phyloP scores from a whole-genome alignment of 106 monocot species.

The Dendrobium chrysotoxum region DNA sequence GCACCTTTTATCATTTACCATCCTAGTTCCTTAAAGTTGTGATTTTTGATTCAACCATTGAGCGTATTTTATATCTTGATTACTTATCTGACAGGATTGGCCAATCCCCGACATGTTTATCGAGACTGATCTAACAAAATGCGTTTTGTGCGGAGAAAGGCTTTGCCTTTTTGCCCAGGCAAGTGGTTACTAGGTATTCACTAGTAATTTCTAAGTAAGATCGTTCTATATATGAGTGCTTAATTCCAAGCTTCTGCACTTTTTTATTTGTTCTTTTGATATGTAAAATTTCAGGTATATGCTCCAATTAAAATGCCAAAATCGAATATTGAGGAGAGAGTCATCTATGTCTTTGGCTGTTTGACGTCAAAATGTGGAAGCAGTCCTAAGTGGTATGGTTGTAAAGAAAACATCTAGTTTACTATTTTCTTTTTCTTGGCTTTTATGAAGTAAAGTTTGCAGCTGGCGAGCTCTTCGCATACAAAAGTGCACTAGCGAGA shows the following conservation, averaged over 20 bases:
- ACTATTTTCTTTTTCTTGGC: background rate
- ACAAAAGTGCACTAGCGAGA: conserved; percentile 34
- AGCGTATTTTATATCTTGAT: background rate
- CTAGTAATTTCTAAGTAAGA: background rate
- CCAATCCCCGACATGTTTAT: conserved; percentile 30
- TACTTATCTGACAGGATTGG: conserved; percentile 42
- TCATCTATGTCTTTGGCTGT: conserved; percentile 66
- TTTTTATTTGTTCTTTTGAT: background rate
- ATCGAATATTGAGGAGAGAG: conserved; percentile 52
- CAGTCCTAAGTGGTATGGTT: conserved; percentile 39
- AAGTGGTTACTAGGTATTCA: conserved; percentile 4
- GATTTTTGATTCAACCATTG: background rate
- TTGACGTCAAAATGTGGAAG: conserved; percentile 35
- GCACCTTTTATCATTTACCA: no score
- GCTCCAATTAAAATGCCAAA: conserved; percentile 40
- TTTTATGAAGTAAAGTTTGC: conserved; percentile 11
- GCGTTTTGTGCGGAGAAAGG: conserved; percentile 50
- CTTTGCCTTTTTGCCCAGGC: conserved; percentile 74
- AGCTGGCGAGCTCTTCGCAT: conserved; percentile 74
- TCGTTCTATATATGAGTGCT: background rate
- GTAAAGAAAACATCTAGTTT: background rate
- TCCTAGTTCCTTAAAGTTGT: background rate
- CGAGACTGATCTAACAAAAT: conserved; percentile 29
- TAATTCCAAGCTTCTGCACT: background rate
- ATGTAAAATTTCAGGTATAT: conserved; percentile 44